Percentiles rank a stretch among this genome's conserved stretches.
These are phyloP conservation scores for Backusella tarrabulga DNA, from an alignment of 192 early-diverging fungal species.

Conservation along the genomic window DNA sequence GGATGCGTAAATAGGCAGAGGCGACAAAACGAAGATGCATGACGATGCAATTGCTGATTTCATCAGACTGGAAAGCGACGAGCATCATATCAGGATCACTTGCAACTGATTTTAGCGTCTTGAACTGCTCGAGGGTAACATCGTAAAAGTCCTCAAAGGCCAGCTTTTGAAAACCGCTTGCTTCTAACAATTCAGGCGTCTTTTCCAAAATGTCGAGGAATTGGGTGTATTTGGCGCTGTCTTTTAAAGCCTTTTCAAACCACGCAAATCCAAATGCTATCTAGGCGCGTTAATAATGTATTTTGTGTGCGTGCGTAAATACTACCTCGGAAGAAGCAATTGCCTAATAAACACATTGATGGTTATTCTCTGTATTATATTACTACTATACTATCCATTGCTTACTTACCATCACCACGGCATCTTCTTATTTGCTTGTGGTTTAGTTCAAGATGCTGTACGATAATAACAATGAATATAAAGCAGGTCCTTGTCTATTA, in stretches of 20 bases:
- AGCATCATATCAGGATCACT: slow-evolving; percentile 43
- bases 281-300: background rate
- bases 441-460: slow-evolving; percentile 44
- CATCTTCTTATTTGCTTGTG: slow-evolving; percentile 52
- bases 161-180: slow-evolving; percentile 43
- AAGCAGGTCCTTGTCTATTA: background rate
- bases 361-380: background rate
- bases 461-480: background rate
- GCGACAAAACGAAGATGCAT: slow-evolving; percentile 56
- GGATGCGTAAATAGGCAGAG: slow-evolving; percentile 54
- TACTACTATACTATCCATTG: background rate
- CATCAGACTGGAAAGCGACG: slow-evolving; percentile 50
- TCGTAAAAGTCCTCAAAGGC: slow-evolving; percentile 59
- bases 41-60: slow-evolving; percentile 58
- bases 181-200: slow-evolving; percentile 41
- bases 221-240: slow-evolving; percentile 19
- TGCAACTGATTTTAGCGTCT: slow-evolving; percentile 21
- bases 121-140: slow-evolving; percentile 43
- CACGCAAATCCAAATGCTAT: slow-evolving; percentile 62
- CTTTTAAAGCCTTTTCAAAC: slow-evolving; percentile 51
- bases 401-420: slow-evolving; percentile 55
- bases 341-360: slow-evolving; percentile 35
- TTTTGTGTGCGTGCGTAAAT: background rate
- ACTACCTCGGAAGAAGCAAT: slow-evolving; percentile 64
- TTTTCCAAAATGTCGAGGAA: slow-evolving; percentile 37